A percentile compares a stretch with the other conserved stretches of the same genome.
These are phyloP conservation scores for Albophoma yamanashiensis DNA, from an alignment of 2,329 filamentous ascomycete species.

Conservation along the genomic window DNA sequence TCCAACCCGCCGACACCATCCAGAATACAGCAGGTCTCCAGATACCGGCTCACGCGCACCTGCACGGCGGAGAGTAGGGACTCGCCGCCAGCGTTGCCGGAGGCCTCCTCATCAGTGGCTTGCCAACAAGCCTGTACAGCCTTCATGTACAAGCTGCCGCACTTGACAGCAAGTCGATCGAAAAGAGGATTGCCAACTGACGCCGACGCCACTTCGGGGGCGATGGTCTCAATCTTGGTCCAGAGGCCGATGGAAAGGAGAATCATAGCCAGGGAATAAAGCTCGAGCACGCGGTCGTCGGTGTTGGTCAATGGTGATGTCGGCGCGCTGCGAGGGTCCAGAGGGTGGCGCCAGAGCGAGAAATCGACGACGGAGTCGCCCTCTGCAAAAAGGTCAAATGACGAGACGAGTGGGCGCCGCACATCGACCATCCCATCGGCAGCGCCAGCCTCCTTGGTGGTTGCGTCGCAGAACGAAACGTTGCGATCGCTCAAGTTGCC, in stretches of 20 bases:
- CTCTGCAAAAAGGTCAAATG: conserved; percentile 58
- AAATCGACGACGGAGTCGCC: conserved; percentile 7
- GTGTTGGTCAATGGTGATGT: conserved; percentile 36
- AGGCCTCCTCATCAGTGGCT: conserved; percentile 54
- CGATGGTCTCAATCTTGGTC: conserved; percentile 51
- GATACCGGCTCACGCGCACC: conserved; percentile 42
- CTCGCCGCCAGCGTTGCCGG: conserved; percentile 34
- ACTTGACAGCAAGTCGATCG: conserved; percentile 53
- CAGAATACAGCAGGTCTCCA: conserved; percentile 50
- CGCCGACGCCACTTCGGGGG: conserved; percentile 29
- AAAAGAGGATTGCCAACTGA: conserved; percentile 51
- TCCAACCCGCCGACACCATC: conserved; percentile 48
- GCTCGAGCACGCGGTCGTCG: conserved; percentile 50
- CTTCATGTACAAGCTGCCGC: conserved; percentile 65
- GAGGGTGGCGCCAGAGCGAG: conserved; percentile 46
- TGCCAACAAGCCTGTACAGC: conserved; percentile 62
- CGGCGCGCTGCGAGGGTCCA: conserved; percentile 43
- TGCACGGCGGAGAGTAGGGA: conserved; percentile 43
- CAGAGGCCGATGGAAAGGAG: conserved; percentile 68
- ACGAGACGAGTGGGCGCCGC: conserved; percentile 57
- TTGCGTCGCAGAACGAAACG: conserved; percentile 51
- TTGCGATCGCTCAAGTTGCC: conserved; percentile 59
- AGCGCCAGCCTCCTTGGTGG: conserved; percentile 27
- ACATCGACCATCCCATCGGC: conserved; percentile 46
- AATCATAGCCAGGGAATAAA: conserved; percentile 64